A percentile compares a stretch with the other conserved stretches of the same genome.
These are phyloP conservation scores for Fusarium musae DNA, from an alignment of 2,329 filamentous ascomycete species.

Conservation along the genomic window DNA sequence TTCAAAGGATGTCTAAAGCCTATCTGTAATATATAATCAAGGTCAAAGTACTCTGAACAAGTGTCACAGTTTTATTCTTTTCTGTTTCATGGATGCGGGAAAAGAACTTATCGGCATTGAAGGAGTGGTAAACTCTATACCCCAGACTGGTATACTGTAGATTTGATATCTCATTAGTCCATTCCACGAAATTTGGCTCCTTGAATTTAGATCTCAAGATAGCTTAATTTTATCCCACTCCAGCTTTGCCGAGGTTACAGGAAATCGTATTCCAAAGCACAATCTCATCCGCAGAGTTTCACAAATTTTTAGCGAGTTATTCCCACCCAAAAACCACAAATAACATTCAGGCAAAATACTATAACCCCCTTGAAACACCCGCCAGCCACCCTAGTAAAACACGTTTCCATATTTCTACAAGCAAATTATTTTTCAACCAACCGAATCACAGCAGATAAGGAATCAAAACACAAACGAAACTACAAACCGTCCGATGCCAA, in stretches of 20 bases:
- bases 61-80: too few relatives aligned
- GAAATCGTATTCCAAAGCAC: background rate
- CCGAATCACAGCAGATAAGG: background rate
- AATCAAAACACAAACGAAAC: constrained; percentile 5
- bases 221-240: background rate
- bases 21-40: too few relatives aligned
- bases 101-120: too few relatives aligned
- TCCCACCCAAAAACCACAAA: background rate
- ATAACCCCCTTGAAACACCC: constrained; percentile 14
- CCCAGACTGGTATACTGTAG: accelerated
- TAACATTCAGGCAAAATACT: background rate
- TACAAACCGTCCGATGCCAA: background rate
- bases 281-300: background rate
- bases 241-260: background rate
- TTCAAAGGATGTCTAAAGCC: too few relatives aligned
- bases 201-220: background rate
- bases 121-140: too few relatives aligned
- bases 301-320: background rate
- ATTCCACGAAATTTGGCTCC: too few relatives aligned
- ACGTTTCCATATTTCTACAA: background rate
- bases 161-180: too few relatives aligned
- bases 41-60: too few relatives aligned
- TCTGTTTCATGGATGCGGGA: too few relatives aligned
- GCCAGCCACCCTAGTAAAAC: background rate
- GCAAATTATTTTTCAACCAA: background rate